Percentiles rank a stretch among this genome's conserved stretches.
phyloP scores from a whole-genome alignment of 352 stramenopile species.

The Elongisporangium undulatum region DNA sequence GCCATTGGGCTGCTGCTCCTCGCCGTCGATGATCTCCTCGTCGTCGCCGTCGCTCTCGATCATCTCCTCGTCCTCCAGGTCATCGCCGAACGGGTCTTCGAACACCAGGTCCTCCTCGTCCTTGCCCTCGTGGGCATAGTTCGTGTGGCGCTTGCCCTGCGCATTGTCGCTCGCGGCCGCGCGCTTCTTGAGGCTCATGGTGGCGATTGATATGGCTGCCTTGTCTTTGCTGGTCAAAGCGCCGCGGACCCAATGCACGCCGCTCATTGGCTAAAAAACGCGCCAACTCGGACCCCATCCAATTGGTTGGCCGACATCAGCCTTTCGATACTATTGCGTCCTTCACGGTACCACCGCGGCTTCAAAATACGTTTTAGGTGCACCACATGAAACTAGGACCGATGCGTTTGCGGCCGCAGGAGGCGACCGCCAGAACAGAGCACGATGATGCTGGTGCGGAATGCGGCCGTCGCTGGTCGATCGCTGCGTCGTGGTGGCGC shows the following conservation, averaged over 20 bases:
- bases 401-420: background rate
- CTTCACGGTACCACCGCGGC: background rate
- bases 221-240: slow-evolving; percentile 6
- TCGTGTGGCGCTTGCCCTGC: slow-evolving; percentile 51
- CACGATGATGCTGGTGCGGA: background rate
- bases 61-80: slow-evolving; percentile 90
- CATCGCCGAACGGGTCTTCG: slow-evolving; percentile 87
- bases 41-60: slow-evolving; percentile 75
- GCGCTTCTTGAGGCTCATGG: slow-evolving; percentile 78
- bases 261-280: slow-evolving; percentile 26
- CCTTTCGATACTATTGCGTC: slow-evolving; percentile 3
- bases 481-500: background rate
- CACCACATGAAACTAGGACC: slow-evolving; percentile 7
- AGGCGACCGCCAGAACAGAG: background rate
- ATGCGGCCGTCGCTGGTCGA: background rate
- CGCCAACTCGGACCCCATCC: slow-evolving; percentile 13
- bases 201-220: slow-evolving; percentile 7
- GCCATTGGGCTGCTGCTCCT: slow-evolving; percentile 31
- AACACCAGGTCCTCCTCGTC: slow-evolving; percentile 75
- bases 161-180: slow-evolving; percentile 30
- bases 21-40: slow-evolving; percentile 55
- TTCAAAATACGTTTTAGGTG: slow-evolving; percentile 7
- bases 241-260: slow-evolving; percentile 2
- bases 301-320: slow-evolving; percentile 14
- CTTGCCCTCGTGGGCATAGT: slow-evolving; percentile 19